Evolutionary conservation across 2,329 filamentous ascomycete genomes (phyloP).

Genomic region (Paraconiothyrium brasiliense): DNA sequence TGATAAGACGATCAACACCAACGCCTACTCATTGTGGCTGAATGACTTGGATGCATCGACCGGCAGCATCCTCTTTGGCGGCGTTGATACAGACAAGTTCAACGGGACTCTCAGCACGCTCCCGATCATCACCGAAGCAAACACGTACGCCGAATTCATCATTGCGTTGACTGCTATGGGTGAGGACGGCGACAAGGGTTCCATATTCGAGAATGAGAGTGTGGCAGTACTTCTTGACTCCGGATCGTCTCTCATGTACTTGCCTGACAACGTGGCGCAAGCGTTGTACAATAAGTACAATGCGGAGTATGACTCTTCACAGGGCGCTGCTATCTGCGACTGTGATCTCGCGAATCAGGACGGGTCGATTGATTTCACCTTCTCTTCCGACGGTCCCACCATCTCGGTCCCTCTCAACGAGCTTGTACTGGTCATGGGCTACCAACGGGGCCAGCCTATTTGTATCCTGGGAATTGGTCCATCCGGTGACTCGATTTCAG

Average conservation of each 20-base stretch:
- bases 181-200: slow-evolving; percentile 52
- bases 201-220: slow-evolving; percentile 54
- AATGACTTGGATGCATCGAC: slow-evolving; percentile 68
- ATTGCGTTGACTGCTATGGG: slow-evolving; percentile 62
- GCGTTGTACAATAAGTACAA: slow-evolving; percentile 53
- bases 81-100: slow-evolving; percentile 81
- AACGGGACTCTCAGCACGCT: slow-evolving; percentile 69
- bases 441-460: slow-evolving; percentile 50
- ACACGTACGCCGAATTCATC: slow-evolving; percentile 62
- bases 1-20: slow-evolving; percentile 68
- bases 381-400: slow-evolving; percentile 57
- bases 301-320: slow-evolving; percentile 52
- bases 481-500: slow-evolving; percentile 56
- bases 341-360: slow-evolving; percentile 61
- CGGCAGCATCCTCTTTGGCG: slow-evolving; percentile 80
- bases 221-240: slow-evolving; percentile 75
- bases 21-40: slow-evolving; percentile 75
- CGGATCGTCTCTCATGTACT: slow-evolving; percentile 75
- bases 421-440: slow-evolving; percentile 62
- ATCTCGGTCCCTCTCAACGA: slow-evolving; percentile 66
- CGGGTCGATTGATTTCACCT: slow-evolving; percentile 65
- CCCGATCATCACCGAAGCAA: slow-evolving; percentile 62
- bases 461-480: slow-evolving; percentile 62
- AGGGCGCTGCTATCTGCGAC: slow-evolving; percentile 61
- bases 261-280: slow-evolving; percentile 68